These are phyloP conservation scores for Tillandsia fasciculata DNA, from an alignment of 176 grass and related monocot genomes.

Conservation along the genomic window DNA sequence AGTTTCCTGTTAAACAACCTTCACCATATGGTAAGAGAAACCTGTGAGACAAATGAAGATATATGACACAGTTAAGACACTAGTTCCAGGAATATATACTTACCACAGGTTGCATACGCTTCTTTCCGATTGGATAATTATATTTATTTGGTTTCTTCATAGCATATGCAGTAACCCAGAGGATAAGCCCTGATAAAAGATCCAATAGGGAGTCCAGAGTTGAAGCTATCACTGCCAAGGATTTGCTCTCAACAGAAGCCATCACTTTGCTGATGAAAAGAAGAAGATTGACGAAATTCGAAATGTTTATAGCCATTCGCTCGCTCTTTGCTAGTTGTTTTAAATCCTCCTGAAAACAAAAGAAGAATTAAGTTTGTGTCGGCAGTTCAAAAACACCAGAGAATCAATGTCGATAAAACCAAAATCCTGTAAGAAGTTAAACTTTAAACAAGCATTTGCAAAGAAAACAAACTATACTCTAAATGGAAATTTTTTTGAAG, in stretches of 20 bases:
- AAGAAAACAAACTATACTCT: too few relatives aligned
- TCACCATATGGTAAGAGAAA: too few relatives aligned
- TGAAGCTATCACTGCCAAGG: conserved; percentile 88
- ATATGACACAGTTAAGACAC: not conserved
- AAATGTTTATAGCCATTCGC: conserved; percentile 63
- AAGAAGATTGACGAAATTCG: conserved; percentile 62
- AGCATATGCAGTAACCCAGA: conserved; percentile 66
- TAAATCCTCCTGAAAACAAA: conserved; percentile 54
- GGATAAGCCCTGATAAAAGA: conserved; percentile 83
- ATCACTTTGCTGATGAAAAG: conserved; percentile 71
- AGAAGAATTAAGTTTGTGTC: not conserved
- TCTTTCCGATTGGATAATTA: conserved; percentile 84
- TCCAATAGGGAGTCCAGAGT: conserved; percentile 84
- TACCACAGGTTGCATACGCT: conserved; percentile 97
- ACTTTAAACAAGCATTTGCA: too few relatives aligned
- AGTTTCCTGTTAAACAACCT: too few relatives aligned
- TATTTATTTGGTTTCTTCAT: conserved; percentile 95
- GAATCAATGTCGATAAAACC: too few relatives aligned
- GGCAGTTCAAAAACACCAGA: too few relatives aligned
- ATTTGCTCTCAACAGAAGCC: conserved; percentile 47
- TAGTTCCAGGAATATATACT: not conserved
- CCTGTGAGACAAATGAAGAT: too few relatives aligned
- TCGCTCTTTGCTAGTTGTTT: conserved; percentile 49
- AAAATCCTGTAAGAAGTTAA: too few relatives aligned
- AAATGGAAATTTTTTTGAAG: not conserved